Base-by-base conservation (phyloP, 768 basidiomycete genomes). In the Candolleomyces efflorescens region DNA sequence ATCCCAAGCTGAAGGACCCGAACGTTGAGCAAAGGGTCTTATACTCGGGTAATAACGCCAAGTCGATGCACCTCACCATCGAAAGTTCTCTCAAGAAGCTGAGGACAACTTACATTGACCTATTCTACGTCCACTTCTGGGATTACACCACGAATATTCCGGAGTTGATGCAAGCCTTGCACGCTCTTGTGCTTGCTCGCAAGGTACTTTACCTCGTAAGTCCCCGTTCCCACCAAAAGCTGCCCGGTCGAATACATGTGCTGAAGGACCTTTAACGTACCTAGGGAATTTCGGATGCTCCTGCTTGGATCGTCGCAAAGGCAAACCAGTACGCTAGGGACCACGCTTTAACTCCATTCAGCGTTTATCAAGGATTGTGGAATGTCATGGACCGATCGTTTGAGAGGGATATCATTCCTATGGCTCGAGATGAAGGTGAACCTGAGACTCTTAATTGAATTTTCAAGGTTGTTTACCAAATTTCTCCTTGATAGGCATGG, bases 161-260 rank as follows among this genome's bases (percentile, higher is more conserved):
- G 63, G 84, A 87, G 66, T 66, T 84, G 45, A 82, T 86, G 82
- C 74, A 75, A 43, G 66, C 72, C 5, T 68, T 86, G 7, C 79
- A 85, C 60, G 67, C 72, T n/a, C 73, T 85, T 36, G 78, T 85
- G 36, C 66, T 66, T 6, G 62, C 70, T 22, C 77, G 82, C 17
- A 82, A 84, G 61, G 81, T 84, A 2, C 64, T 79, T 3, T 80
- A 80, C 60, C 67, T 72, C 5, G 73, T 73, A 58, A 48, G 48
- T 37, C 46, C n/a, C 23, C n/a, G 6, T 12, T 12, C 24, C 13
- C 22, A n/a, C 13, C 26, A 12, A n/a, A 20, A 15, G 24, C 18
- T 23, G 6, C 22, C 27, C 37, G 27, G 11, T 45, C 2, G 18
- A n/a, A n/a, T 59, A 9, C 17, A 7, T 9, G 9, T 17, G 17